Base-by-base conservation (phyloP, 2,329 filamentous ascomycete genomes). In the Akanthomyces uredinophilus region DNA sequence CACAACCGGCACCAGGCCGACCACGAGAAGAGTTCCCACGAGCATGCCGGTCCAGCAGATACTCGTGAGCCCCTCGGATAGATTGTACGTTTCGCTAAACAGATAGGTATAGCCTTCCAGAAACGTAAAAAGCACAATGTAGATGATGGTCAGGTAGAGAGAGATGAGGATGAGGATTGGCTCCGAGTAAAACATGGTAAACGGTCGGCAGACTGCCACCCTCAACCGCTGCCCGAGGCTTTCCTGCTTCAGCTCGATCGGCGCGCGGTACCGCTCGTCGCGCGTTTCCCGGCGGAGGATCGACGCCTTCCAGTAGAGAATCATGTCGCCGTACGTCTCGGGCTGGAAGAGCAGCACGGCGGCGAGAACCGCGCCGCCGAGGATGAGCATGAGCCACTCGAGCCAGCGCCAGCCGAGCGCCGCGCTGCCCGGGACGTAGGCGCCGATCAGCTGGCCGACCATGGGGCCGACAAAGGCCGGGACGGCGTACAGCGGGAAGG, bases 361-460 rank as follows among this genome's bases (percentile, higher is more conserved):
- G n/a, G 77, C 70, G 27, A 88, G 77, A 62, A 87, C 74, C 6
- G 81, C 70, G 0, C 78, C 83, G 0, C 85, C 80, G 79, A 85
- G 86, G 56, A 90, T 88, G 37, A 89, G 74, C 63, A 88, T 78
- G 1, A 85, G 78, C 73, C 87, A 90, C 70, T 89, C 87, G 0
- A 79, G 78, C 84, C 84, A 88, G n/a, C 83, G 78, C 81, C 87
- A 90, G 55, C 76, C 69, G 0, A 51, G n/a, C 3, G 78, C n/a
- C n/a, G n/a, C n/a, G n/a, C n/a, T 79, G 60, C 81, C 83, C 58
- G 86, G 78, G 59, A 89, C 87, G 63, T 88, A 89, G 5, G 85
- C 86, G 4, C 86, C 86, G 63, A 82, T 74, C 0, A 77, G 68
- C 3, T 75, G 73, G 1, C 75, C 75, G 0, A 77, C 52, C 68